These are phyloP conservation scores for Neopestalotiopsis clavispora DNA, from an alignment of 2,329 filamentous ascomycete species.

Conservation along the genomic window DNA sequence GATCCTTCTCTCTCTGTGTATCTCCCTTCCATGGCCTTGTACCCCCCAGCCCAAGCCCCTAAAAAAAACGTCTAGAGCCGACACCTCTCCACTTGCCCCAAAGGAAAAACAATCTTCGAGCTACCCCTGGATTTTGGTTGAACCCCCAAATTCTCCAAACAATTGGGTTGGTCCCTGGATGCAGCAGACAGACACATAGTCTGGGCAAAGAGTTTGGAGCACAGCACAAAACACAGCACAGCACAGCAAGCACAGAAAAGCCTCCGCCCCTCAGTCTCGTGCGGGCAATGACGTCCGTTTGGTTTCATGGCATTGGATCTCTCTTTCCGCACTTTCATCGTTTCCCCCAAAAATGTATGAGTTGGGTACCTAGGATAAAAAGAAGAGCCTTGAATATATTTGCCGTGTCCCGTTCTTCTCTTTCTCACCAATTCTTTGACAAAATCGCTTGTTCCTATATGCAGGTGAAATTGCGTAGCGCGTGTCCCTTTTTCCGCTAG, in stretches of 20 bases:
- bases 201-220: no score
- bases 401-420: background rate
- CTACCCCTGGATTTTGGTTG: slow-evolving; percentile 9
- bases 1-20: background rate
- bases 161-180: slow-evolving; percentile 13
- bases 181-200: no score
- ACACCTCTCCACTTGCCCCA: slow-evolving; percentile 9
- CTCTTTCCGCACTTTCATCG: background rate
- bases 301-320: background rate
- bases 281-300: slow-evolving; percentile 11
- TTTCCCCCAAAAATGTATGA: background rate
- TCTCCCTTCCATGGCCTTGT: background rate
- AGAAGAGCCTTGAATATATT: background rate
- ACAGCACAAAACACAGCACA: no score
- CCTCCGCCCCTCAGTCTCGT: background rate
- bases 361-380: background rate
- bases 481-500: background rate
- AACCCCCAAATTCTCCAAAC: slow-evolving; percentile 13
- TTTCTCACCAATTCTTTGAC: background rate
- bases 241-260: background rate
- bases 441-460: background rate
- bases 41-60: background rate
- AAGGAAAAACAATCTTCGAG: slow-evolving; percentile 4
- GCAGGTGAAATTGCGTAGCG: slow-evolving; percentile 1
- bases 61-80: background rate